Percentiles rank a stretch among this genome's conserved stretches.
Conservation (phyloP, 441 rosid genomes). For the Erodium texanum region DNA sequence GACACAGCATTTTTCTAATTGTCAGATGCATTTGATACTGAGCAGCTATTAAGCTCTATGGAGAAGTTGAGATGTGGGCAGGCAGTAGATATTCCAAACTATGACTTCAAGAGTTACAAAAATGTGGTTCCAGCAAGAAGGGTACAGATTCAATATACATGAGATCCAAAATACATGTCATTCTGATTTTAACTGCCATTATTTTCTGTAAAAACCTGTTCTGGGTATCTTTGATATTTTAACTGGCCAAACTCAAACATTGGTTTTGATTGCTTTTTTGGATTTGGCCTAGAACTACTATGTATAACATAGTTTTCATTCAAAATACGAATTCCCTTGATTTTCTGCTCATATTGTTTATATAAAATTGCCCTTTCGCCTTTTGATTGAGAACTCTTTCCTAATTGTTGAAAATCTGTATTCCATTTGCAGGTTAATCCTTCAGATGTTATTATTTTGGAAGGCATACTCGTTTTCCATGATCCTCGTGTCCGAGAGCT, state of each 20-base stretch:
- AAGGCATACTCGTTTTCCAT: slow-evolving; percentile 90
- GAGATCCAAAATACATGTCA: slow-evolving; percentile 12
- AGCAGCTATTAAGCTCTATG: slow-evolving; percentile 60
- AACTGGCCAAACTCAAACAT: too few species aligned
- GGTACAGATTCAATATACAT: slow-evolving; percentile 34
- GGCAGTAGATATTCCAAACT: slow-evolving; percentile 90
- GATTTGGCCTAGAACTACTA: too few species aligned
- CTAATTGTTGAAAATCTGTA: neutral
- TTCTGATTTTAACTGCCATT: slow-evolving; percentile 8
- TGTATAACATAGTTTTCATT: too few species aligned
- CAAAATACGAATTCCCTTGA: too few species aligned
- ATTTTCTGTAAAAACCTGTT: neutral
- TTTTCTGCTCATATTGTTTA: too few species aligned
- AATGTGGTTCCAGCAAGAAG: slow-evolving; percentile 69
- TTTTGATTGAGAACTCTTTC: too few species aligned
- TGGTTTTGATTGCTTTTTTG: too few species aligned
- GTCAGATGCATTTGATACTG: slow-evolving; percentile 92
- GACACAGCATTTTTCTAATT: slow-evolving; percentile 22
- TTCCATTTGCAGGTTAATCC: slow-evolving; percentile 66
- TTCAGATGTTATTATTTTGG: slow-evolving; percentile 92
- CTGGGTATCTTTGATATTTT: neutral
- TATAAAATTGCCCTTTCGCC: too few species aligned
- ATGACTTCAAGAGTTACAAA: slow-evolving; percentile 91
- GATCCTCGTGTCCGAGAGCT: slow-evolving; percentile 75
- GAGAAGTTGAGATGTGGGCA: slow-evolving; percentile 75